A percentile compares a stretch with the other conserved stretches of the same genome.
These are phyloP conservation scores for Platanus orientalis DNA, from an alignment of 164 flowering plant genomes.

Conservation along the genomic window DNA sequence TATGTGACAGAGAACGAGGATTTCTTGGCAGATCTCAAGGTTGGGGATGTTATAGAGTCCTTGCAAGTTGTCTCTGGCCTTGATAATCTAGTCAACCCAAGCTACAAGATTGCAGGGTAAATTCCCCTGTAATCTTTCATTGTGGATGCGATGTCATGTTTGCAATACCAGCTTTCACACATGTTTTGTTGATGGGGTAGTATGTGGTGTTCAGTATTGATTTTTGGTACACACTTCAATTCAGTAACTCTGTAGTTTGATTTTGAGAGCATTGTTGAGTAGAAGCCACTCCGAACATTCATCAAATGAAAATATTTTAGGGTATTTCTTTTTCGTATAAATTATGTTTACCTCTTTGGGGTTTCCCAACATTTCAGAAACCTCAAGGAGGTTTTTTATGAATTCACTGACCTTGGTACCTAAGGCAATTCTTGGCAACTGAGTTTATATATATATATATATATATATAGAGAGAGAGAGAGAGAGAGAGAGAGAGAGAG, in stretches of 20 bases:
- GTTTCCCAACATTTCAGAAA: too few relatives aligned
- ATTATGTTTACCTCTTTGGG: too few relatives aligned
- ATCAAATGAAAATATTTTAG: too few relatives aligned
- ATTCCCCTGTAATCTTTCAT: not conserved
- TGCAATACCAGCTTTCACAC: not conserved
- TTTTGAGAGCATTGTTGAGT: too few relatives aligned
- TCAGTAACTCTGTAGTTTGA: slow-evolving; percentile 1
- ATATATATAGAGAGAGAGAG: too few relatives aligned
- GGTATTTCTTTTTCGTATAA: too few relatives aligned
- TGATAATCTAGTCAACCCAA: slow-evolving; percentile 89
- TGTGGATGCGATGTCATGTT: not conserved
- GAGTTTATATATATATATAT: too few relatives aligned
- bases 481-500: too few relatives aligned
- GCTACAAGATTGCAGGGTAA: slow-evolving; percentile 87
- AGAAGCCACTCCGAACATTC: too few relatives aligned
- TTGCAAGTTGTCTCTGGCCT: slow-evolving; percentile 87
- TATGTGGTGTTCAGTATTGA: not conserved
- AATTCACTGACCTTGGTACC: too few relatives aligned
- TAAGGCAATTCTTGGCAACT: too few relatives aligned
- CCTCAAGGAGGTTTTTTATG: too few relatives aligned
- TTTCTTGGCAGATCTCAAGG: slow-evolving; percentile 86
- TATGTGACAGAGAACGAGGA: slow-evolving; percentile 88
- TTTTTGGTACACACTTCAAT: not conserved
- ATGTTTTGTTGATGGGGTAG: not conserved
- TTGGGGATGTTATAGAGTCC: slow-evolving; percentile 92